Base-by-base conservation (phyloP, 768 basidiomycete species). In the Panaeolus papilionaceus region DNA sequence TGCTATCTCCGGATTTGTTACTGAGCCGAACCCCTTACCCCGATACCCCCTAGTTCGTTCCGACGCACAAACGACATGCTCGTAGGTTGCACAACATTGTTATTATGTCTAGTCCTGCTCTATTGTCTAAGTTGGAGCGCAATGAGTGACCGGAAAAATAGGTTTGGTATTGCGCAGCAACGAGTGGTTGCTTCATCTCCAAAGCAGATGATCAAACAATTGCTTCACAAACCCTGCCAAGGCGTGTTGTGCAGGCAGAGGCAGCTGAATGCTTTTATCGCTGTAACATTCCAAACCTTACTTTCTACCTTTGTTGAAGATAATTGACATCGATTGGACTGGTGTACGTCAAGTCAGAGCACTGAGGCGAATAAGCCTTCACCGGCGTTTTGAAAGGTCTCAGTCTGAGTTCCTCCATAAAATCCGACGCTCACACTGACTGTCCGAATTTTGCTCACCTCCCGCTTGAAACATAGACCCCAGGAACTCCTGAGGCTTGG, bases 181-280 rank as follows among this genome's bases (percentile, higher is more conserved):
- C 58, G 38, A 66, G 58, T 45, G 28, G 64, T 58, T 58, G 54
- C 54, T 7, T 58, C 45, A 64, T 67, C 65, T 42, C 38, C 67
- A 49, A 49, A 49, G 23, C 20, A 62, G 67, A 51, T 64, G 18
- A 66, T 54, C 45, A 66, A 33, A 33, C 66, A 68, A 61, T 58
- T 68, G 65, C 44, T 38, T 20, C 8, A 20, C 12, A 47, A n/a
- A 26, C 67, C 68, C 68, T 70, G 69, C 69, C 69, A 67, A 61
- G 69, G 38, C 26, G 49, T 28, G 39, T 20, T 26, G 64, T 63
- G 49, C 64, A 65, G 62, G 61, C 38, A 42, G 20, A 37, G 12
- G 54, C 54, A 58, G 23, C 49, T 26, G 28, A 37, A 58, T 33
- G 54, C 16, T 58, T 16, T 37, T 33, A 8, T 58, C 0, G 4